Base-by-base conservation (phyloP, 1,139 yeast species). In the Zygosaccharomyces pseudobailii region DNA sequence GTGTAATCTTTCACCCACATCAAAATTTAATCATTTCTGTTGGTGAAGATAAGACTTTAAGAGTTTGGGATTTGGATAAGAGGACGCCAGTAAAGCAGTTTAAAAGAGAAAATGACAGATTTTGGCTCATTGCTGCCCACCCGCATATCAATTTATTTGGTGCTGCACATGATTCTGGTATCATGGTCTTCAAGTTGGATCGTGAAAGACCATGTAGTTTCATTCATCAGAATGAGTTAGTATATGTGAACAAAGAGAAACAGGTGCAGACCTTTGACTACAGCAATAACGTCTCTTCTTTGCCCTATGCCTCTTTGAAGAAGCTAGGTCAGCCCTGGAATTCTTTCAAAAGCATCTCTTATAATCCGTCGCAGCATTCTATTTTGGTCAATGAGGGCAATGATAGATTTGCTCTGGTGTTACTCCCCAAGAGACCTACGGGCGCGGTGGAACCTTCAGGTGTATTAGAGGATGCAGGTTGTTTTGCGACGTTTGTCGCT, bases 51-150 rank as follows among this genome's bases (percentile, higher is more conserved):
- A 89, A 88, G 70, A 90, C 98, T n/a, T 81, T 94, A 55, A 80
- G 98, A 67, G 87, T 92, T 28, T 94, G 98, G 98, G 98, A 94
- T 67, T 76, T 92, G 62, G 90, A 90, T 72, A 87, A 87, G 68
- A 80, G 98, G 64, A 83, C 92, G 2, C 95, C 96, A 5, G 88
- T 94, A 41, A 92, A 90, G 67, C 96, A 89, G 67, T 92, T 90
- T 73, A 84, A 92, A 69, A 84, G 97, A 65, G 97, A 92, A 58
- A 78, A 82, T 60, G 98, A 92, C 68, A 80, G 97, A 64, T 90
- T 94, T 70, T 94, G 98, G 98, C 75, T 87, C 59, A 76, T 92
- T 57, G 83, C 90, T 20, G 78, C 89, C 41, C 99, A 94, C 67
- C 97, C 97, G 50, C 74, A 77, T 43, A 84, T 90, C 68, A 92